Evolutionary conservation across 371 early-diverging fungal species (phyloP).

Genomic region (Actinomucor elegans): DNA sequence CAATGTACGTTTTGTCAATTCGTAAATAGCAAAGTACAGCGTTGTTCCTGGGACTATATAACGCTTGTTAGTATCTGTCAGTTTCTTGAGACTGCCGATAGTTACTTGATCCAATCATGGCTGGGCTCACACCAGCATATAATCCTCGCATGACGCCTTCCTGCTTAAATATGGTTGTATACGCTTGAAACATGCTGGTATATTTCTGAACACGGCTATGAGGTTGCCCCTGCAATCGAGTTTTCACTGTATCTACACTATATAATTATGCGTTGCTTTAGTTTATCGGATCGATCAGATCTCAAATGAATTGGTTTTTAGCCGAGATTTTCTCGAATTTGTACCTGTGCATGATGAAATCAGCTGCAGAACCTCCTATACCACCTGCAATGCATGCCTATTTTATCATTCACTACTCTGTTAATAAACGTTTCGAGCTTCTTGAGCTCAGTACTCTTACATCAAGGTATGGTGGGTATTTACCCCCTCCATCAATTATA

Average conservation of each 20-base stretch:
- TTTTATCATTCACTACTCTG: not conserved
- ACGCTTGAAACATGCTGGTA: conserved; percentile 66
- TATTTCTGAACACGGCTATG: conserved; percentile 57
- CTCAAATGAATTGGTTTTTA: too few species aligned
- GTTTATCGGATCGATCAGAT: not conserved
- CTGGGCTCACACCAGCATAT: conserved; percentile 74
- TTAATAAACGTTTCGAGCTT: too few species aligned
- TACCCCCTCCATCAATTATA: conserved; percentile 19
- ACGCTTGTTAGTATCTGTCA: not conserved
- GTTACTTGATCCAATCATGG: conserved; percentile 74
- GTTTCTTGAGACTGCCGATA: not conserved
- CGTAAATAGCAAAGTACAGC: conserved; percentile 78
- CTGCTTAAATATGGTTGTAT: conserved; percentile 61
- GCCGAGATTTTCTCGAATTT: too few species aligned
- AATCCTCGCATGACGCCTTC: conserved; percentile 74
- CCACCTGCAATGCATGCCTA: conserved; percentile 72
- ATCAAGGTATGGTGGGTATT: conserved; percentile 51
- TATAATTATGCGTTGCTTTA: not conserved
- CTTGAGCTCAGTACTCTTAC: conserved; percentile 20
- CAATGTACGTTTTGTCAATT: conserved; percentile 66
- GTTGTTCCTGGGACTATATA: conserved; percentile 62
- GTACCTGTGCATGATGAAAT: conserved; percentile 76
- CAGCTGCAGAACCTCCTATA: conserved; percentile 71
- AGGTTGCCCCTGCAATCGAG: conserved; percentile 71
- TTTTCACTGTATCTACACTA: conserved; percentile 80